Percentiles rank a stretch among this genome's conserved stretches.
These are phyloP conservation scores for Huntiella bhutanensis DNA, from an alignment of 2,329 filamentous ascomycete genomes.

Conservation along the genomic window DNA sequence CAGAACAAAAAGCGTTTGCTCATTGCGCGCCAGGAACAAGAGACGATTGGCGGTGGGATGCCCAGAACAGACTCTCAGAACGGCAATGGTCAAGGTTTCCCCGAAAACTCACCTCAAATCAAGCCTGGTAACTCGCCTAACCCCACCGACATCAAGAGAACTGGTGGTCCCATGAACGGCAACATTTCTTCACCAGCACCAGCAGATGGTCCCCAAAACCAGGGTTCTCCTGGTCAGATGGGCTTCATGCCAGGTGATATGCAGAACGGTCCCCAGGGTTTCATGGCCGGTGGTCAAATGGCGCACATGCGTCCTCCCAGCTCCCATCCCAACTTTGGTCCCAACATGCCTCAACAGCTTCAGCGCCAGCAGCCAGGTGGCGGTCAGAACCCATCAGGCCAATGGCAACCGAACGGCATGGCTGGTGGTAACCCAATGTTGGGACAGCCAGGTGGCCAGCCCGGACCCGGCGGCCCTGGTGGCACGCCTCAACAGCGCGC, in stretches of 20 bases:
- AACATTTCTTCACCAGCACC: slow-evolving; percentile 54
- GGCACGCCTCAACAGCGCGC: slow-evolving; percentile 52
- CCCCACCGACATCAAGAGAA: slow-evolving; percentile 61
- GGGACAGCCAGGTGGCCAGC: slow-evolving; percentile 20
- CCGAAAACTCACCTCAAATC: slow-evolving; percentile 49
- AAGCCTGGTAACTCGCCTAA: slow-evolving; percentile 58
- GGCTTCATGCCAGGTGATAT: slow-evolving; percentile 45
- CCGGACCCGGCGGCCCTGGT: slow-evolving; percentile 30
- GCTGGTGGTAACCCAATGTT: slow-evolving; percentile 22
- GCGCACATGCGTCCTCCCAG: slow-evolving; percentile 49
- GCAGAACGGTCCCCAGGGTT: slow-evolving; percentile 29
- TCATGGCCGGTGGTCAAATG: slow-evolving; percentile 38
- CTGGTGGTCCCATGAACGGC: slow-evolving; percentile 51
- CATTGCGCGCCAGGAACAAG: slow-evolving; percentile 68
- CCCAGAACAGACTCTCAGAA: slow-evolving; percentile 32
- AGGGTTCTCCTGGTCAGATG: slow-evolving; percentile 44
- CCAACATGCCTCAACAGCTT: slow-evolving; percentile 37
- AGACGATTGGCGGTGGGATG: slow-evolving; percentile 30
- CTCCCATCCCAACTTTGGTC: slow-evolving; percentile 41
- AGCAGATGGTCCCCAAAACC: slow-evolving; percentile 42
- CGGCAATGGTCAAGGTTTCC: slow-evolving; percentile 42
- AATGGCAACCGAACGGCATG: slow-evolving; percentile 24
- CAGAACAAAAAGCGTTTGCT: slow-evolving; percentile 74
- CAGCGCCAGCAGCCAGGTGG: slow-evolving; percentile 21
- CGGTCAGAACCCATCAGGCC: slow-evolving; percentile 16